Evolutionary conservation across 2,329 filamentous ascomycete species (phyloP), one percentile per base, ranked within the genome.

Genomic region (Alternaria novae-zelandiae): DNA sequence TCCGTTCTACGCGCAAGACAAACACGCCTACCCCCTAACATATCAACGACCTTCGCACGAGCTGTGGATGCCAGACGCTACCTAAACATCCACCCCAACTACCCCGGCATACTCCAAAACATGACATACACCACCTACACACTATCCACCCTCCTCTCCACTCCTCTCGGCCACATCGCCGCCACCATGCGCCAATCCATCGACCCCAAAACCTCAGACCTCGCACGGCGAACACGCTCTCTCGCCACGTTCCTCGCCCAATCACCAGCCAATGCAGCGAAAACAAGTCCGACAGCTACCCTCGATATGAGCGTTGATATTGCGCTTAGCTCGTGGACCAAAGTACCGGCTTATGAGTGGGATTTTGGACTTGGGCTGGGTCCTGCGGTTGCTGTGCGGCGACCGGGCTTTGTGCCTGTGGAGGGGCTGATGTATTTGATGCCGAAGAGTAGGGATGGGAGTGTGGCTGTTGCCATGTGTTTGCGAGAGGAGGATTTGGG

Each of bases 271-370:
- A 83, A 82, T 61, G 73, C 63, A 0, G 63, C 45, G 0, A 66
- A 82, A n/a, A 76, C 76, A 0, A 65, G 58, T 26, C 64, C 83
- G 4, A 79, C 79, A 0, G 73, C 67, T 5, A 56, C 20, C 8
- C 26, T 68, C 7, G 47, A 61, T 9, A 26, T 47, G 10, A 54
- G 55, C 23, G 57, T 83, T 3, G 78, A 87, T 43, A 73, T 88
- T 4, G 83, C 84, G 79, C 63, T 88, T 6, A 87, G 84, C 61
- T 88, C 86, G 1, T 89, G 86, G 86, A 81, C 82, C 0, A 84
- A 85, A 55, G 70, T 85, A 3, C 73, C 81, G 5, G 78, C 76
- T 15, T 85, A 84, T 64, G 73, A 80, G 0, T 73, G 83, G 6
- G 83, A 87, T 47, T 88, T 88, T 59, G 78, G 78, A 0, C 65